A percentile compares a stretch with the other conserved stretches of the same genome.
Conservation (phyloP, 2,329 filamentous ascomycete species). For the Aspergillus sp. region DNA sequence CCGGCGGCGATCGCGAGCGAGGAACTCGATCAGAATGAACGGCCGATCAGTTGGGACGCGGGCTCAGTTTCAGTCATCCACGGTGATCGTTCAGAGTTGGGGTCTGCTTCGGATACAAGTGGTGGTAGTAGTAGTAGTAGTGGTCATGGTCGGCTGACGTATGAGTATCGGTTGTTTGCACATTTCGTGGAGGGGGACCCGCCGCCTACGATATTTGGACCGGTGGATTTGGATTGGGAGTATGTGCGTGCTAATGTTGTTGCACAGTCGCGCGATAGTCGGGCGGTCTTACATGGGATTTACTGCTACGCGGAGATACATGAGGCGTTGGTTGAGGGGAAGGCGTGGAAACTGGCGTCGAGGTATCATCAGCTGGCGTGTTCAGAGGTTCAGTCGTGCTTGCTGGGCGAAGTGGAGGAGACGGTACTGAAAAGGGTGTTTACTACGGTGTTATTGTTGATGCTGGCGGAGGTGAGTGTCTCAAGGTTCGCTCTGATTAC, state of each 20-base stretch:
- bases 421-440: slow-evolving; percentile 29
- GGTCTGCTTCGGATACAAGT: not conserved
- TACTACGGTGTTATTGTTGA: slow-evolving; percentile 35
- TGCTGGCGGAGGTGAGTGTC: slow-evolving; percentile 38
- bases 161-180: slow-evolving; percentile 34
- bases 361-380: slow-evolving; percentile 35
- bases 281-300: slow-evolving; percentile 30
- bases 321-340: slow-evolving; percentile 29
- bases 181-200: slow-evolving; percentile 32
- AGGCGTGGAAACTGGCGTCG: slow-evolving; percentile 30
- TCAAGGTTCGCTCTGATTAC: not conserved
- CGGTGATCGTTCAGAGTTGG: not conserved
- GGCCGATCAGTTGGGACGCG: slow-evolving; percentile 11
- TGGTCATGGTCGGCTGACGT: slow-evolving; percentile 9
- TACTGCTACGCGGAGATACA: slow-evolving; percentile 39
- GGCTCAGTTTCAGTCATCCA: not conserved
- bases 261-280: slow-evolving; percentile 27
- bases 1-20: not conserved
- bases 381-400: slow-evolving; percentile 31
- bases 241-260: slow-evolving; percentile 31
- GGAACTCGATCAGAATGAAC: slow-evolving; percentile 4
- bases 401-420: slow-evolving; percentile 30
- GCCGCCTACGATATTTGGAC: slow-evolving; percentile 35
- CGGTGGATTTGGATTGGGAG: slow-evolving; percentile 36
- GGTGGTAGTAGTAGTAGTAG: too few species aligned